These are phyloP conservation scores for Penicillium freii DNA, from an alignment of 2,329 filamentous ascomycete species.

Conservation along the genomic window DNA sequence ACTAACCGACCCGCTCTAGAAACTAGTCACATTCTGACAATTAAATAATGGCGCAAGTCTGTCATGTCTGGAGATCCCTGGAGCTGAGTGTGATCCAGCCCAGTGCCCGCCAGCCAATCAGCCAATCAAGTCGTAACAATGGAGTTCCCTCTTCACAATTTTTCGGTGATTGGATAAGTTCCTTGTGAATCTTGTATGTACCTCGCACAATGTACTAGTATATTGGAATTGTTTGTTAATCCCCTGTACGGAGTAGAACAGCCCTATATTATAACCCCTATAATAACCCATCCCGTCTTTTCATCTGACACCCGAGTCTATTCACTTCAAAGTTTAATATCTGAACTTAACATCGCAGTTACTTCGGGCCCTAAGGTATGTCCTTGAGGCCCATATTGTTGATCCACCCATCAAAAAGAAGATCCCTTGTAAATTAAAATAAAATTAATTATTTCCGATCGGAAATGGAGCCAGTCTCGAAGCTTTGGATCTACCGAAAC, in stretches of 20 bases:
- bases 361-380: conserved; percentile 9
- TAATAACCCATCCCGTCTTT: neutral
- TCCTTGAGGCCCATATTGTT: conserved; percentile 1
- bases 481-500: neutral
- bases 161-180: neutral
- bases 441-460: too few species aligned
- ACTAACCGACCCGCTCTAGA: conserved; percentile 4
- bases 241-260: neutral
- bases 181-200: neutral
- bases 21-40: conserved; percentile 12
- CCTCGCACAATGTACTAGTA: neutral
- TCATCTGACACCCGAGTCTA: conserved; percentile 1
- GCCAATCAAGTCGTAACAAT: conserved; percentile 9
- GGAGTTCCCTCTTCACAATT: neutral
- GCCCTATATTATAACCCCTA: neutral
- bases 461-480: neutral
- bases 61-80: conserved; percentile 14
- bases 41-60: conserved; percentile 9
- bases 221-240: neutral
- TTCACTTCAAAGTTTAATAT: conserved; percentile 3
- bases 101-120: conserved; percentile 5
- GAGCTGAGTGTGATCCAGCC: conserved; percentile 1
- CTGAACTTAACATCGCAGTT: conserved; percentile 4
- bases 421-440: neutral
- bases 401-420: conserved; percentile 8